Evolutionary conservation across 768 basidiomycete species (phyloP), one percentile per base, ranked within the genome.

Genomic region (Suillus luteus): DNA sequence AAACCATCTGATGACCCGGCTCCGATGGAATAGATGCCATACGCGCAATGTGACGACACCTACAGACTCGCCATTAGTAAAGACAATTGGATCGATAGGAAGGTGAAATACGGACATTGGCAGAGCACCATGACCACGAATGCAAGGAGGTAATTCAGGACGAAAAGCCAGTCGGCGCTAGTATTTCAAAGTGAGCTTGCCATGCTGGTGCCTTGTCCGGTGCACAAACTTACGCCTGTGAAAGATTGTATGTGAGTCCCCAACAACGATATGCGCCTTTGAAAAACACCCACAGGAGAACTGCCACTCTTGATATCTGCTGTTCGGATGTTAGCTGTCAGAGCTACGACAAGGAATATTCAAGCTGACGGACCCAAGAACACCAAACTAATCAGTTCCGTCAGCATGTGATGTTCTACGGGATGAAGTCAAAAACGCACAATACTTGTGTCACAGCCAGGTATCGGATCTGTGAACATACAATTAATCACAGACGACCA

Each of bases 21-120:
- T 54, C 12, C 43, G 55, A 17, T 55, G 5, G 22, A 71, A 72
- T 9, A 71, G n/a, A 51, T 51, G 65, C 71, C 71, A 71, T 17
- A 68, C 65, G 14, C 71, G 71, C 17, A 63, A 48, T 9, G 59
- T 64, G 37, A 71, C 60, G 33, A 60, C 51, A 5, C 46, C 70
- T 71, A 24, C 59, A 27, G 19, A 38, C 10, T 46, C n/a, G 19
- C 4, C 40, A 11, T 6, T 17, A n/a, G 15, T 10, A 7, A 52
- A 51, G 33, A 19, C 37, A 41, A 59, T 55, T 51, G 35, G 17
- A 22, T n/a, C 35, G 46, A 11, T 35, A 11, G 31, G 24, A 12
- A 60, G 5, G 38, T 12, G 19, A 33, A 61, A 2, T 43, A 55
- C 54, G 11, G 14, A 37, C 70, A 63, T 71, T 71, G 70, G 43